A percentile compares a stretch with the other conserved stretches of the same genome.
phyloP scores from a whole-genome alignment of 2,329 filamentous ascomycete genomes.

The Colletotrichum tamarilloi region DNA sequence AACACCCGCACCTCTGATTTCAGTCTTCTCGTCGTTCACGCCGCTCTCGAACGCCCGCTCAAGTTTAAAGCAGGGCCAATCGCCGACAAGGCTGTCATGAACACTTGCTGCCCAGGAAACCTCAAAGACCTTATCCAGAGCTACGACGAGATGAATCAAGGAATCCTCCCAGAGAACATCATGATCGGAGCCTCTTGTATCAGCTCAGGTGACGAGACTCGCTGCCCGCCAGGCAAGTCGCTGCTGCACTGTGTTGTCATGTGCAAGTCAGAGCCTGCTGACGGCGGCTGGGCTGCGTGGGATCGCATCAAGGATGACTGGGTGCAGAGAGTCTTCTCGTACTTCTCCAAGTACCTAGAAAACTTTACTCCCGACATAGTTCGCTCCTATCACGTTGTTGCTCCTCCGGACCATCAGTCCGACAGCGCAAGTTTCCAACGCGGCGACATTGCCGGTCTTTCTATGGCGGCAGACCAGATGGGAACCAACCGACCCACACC shows the following conservation, averaged over 20 bases:
- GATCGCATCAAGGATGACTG: neutral
- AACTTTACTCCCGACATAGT: conserved; percentile 14
- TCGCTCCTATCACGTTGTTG: conserved; percentile 12
- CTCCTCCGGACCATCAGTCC: conserved; percentile 10
- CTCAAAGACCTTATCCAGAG: neutral
- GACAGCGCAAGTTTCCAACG: conserved; percentile 17
- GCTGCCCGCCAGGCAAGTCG: neutral
- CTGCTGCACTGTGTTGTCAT: conserved; percentile 14
- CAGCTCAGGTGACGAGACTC: neutral
- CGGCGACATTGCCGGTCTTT: conserved; percentile 10
- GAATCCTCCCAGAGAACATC: neutral
- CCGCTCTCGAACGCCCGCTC: neutral
- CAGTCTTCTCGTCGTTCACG: neutral
- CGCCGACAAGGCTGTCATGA: neutral
- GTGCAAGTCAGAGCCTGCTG: conserved; percentile 8
- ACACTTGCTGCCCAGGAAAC: neutral
- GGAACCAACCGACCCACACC: neutral
- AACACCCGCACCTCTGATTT: neutral
- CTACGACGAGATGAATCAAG: neutral
- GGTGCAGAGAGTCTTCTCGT: neutral
- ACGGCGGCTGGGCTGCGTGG: conserved; percentile 8
- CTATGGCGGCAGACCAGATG: conserved; percentile 10
- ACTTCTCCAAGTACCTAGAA: conserved; percentile 2
- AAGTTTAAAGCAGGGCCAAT: neutral
- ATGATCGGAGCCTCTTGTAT: neutral